Evolutionary conservation across 306 rosid species (phyloP).

Genomic region (Rubus idaeus): DNA sequence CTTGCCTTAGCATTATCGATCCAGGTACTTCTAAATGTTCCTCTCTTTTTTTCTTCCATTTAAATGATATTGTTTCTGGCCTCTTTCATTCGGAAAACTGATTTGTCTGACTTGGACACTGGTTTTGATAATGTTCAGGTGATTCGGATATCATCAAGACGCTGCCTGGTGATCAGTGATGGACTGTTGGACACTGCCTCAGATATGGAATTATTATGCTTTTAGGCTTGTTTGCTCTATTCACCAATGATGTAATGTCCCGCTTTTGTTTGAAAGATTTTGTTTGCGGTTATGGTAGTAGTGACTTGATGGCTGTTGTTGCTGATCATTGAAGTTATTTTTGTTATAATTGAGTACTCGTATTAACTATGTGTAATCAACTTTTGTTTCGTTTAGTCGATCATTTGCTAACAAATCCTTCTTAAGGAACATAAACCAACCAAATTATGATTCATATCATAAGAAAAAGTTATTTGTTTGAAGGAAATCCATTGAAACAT

Average conservation of each 20-base stretch:
- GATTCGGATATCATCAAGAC: conserved; percentile 54
- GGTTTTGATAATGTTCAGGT: conserved; percentile 25
- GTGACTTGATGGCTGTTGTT: background rate
- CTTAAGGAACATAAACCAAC: background rate
- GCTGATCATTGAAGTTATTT: background rate
- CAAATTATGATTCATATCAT: too few species aligned
- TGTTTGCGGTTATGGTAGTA: background rate
- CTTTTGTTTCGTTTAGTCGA: background rate
- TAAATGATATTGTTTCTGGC: too few species aligned
- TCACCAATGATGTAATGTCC: background rate
- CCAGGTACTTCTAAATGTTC: conserved; percentile 25
- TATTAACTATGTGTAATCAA: background rate
- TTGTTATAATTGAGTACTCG: background rate
- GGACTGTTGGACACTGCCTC: background rate
- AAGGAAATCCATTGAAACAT: too few species aligned
- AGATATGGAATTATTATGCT: background rate
- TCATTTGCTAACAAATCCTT: background rate
- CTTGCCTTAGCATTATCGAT: conserved; percentile 49
- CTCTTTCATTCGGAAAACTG: background rate
- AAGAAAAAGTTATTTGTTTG: too few species aligned
- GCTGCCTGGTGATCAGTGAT: conserved; percentile 44
- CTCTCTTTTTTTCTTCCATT: background rate
- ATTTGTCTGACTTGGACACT: conserved; percentile 8
- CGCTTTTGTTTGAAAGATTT: background rate
- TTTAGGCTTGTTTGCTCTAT: background rate